Conservation (phyloP, 2,329 filamentous ascomycete genomes). For the Albophoma yamanashiensis region DNA sequence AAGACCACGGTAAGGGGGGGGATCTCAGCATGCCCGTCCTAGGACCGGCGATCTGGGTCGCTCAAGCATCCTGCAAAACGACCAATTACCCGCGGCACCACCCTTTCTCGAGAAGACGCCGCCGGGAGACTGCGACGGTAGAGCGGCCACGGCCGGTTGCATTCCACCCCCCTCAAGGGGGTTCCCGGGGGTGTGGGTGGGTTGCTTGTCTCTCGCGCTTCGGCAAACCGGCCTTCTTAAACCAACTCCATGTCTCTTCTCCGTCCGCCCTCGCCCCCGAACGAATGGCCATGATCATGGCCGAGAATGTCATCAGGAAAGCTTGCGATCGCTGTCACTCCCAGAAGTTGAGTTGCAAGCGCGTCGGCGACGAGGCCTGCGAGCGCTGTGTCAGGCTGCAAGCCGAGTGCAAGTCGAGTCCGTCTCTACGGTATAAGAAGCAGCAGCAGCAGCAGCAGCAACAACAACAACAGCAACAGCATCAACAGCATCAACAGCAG, state of each 20-base stretch:
- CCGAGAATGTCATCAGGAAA: constrained; percentile 27
- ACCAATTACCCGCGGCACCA: constrained; percentile 4
- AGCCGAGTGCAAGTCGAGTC: constrained; percentile 32
- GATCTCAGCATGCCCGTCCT: neutral
- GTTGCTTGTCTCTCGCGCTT: constrained; percentile 6
- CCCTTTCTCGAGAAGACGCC: constrained; percentile 1
- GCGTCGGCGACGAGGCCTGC: constrained; percentile 27
- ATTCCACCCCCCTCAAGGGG: neutral
- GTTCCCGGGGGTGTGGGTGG: neutral
- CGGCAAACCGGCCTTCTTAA: constrained; percentile 14
- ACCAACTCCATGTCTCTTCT: constrained; percentile 18
- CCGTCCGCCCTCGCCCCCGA: constrained; percentile 8
- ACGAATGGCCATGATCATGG: constrained; percentile 21
- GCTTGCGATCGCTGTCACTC: constrained; percentile 36
- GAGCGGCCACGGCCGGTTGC: constrained; percentile 3
- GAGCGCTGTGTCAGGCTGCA: constrained; percentile 31
- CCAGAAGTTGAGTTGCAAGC: constrained; percentile 35
- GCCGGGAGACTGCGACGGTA: neutral
- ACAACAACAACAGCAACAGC: too few relatives aligned
- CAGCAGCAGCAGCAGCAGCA: constrained; percentile 17
- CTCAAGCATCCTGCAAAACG: constrained; percentile 1
- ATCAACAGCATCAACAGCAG: constrained; percentile 8
- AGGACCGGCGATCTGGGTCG: constrained; percentile 6
- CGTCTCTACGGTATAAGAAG: constrained; percentile 27
- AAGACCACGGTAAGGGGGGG: neutral